phyloP scores from a whole-genome alignment of 2,329 filamentous ascomycete species.

The Fusarium chuoi region DNA sequence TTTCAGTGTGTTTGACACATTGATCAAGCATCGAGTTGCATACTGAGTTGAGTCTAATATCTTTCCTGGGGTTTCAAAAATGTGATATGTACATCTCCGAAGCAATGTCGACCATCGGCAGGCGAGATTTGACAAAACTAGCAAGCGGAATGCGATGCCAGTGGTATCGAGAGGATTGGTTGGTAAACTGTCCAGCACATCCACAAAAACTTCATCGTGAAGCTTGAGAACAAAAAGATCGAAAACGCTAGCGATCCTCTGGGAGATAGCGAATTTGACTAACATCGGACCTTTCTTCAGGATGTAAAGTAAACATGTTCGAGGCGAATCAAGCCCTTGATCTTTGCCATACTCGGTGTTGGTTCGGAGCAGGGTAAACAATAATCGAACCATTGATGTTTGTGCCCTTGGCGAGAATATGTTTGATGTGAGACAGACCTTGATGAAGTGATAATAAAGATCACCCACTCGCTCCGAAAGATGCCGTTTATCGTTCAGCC shows the following conservation, averaged over 20 bases:
- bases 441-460: slow-evolving; percentile 82
- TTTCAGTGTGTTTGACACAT: slow-evolving; percentile 72
- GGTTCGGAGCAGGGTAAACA: slow-evolving; percentile 75
- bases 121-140: slow-evolving; percentile 79
- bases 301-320: slow-evolving; percentile 80
- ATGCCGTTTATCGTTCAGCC: slow-evolving; percentile 68
- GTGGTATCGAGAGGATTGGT: slow-evolving; percentile 76
- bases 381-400: slow-evolving; percentile 71
- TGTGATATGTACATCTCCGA: slow-evolving; percentile 88
- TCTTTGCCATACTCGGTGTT: slow-evolving; percentile 74
- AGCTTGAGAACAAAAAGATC: slow-evolving; percentile 81
- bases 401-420: slow-evolving; percentile 77
- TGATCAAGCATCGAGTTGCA: slow-evolving; percentile 75
- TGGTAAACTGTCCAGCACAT: slow-evolving; percentile 84
- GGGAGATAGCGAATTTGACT: slow-evolving; percentile 81
- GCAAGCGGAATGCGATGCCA: slow-evolving; percentile 85
- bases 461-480: slow-evolving; percentile 76
- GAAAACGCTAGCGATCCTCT: slow-evolving; percentile 79
- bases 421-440: slow-evolving; percentile 71
- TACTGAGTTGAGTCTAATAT: slow-evolving; percentile 73
- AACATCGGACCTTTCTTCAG: slow-evolving; percentile 72
- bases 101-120: slow-evolving; percentile 87
- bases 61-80: slow-evolving; percentile 88
- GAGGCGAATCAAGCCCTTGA: slow-evolving; percentile 65
- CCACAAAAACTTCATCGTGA: slow-evolving; percentile 86